Percentiles rank a stretch among this genome's conserved stretches.
Conservation (phyloP, 768 basidiomycete species). For the Mycena galopus region DNA sequence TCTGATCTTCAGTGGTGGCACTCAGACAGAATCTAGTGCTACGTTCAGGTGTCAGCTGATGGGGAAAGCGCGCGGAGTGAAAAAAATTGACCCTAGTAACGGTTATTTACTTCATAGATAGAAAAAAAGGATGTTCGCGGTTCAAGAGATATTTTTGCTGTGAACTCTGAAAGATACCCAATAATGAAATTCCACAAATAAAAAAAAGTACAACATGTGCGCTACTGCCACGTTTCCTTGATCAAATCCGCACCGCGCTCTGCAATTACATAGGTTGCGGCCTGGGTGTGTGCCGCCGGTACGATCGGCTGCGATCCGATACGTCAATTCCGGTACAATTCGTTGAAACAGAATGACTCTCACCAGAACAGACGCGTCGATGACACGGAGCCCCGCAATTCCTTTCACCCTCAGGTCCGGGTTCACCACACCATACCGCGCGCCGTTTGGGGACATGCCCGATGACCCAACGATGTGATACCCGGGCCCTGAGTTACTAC, state of each 20-base stretch:
- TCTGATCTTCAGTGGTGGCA: too few relatives aligned
- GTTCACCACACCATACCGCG: conserved; percentile 5
- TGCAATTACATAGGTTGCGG: conserved; percentile 10
- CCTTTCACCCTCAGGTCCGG: conserved; percentile 5
- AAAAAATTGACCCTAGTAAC: too few relatives aligned
- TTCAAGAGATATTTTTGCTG: background rate
- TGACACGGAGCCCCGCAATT: conserved; percentile 5
- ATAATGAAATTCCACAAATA: background rate
- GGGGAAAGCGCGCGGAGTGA: too few relatives aligned
- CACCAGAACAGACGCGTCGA: conserved; percentile 17
- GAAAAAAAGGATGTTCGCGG: background rate
- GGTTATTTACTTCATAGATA: background rate
- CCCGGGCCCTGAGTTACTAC: background rate
- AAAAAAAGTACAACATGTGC: background rate
- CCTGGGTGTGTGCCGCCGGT: conserved; percentile 2
- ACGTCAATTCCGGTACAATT: background rate
- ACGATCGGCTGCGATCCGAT: conserved; percentile 8
- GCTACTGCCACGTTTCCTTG: conserved; percentile 3
- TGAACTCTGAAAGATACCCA: background rate
- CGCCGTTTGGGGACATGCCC: conserved; percentile 1
- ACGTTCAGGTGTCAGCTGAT: too few relatives aligned
- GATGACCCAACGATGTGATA: conserved; percentile 8
- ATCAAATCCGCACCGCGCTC: conserved; percentile 7
- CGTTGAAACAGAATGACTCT: background rate
- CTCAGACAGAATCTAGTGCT: too few relatives aligned